Evolutionary conservation across 2,329 filamentous ascomycete genomes (phyloP).

Genomic region (Diaporthe sp.): DNA sequence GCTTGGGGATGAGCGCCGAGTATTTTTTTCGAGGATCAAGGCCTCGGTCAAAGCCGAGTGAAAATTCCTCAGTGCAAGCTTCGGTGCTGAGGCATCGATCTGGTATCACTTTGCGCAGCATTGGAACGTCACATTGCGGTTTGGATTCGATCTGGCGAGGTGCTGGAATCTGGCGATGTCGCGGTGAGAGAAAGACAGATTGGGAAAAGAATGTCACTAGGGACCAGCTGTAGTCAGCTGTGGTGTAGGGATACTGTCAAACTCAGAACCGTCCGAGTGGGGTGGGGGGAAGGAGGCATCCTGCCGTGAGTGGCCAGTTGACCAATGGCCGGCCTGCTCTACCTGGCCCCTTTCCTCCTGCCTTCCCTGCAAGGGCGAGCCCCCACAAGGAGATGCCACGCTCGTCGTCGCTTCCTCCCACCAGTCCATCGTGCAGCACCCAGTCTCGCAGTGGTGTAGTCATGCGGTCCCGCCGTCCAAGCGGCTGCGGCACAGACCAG

Average conservation of each 20-base stretch:
- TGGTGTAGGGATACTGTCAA: constrained; percentile 11
- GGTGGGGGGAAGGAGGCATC: constrained; percentile 1
- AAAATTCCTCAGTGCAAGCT: background rate
- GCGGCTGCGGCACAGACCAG: constrained; percentile 22
- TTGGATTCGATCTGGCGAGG: background rate
- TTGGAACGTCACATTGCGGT: constrained; percentile 23
- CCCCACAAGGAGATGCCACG: constrained; percentile 13
- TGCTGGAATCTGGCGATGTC: background rate
- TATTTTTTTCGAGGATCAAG: background rate
- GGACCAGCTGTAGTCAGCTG: constrained; percentile 1
- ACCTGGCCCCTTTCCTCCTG: constrained; percentile 1
- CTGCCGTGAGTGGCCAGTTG: background rate
- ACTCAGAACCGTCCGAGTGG: constrained; percentile 13
- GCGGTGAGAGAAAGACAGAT: constrained; percentile 13
- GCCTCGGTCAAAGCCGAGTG: constrained; percentile 6
- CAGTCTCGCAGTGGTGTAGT: background rate
- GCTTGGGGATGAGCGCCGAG: background rate
- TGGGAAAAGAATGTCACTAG: background rate
- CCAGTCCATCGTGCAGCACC: background rate
- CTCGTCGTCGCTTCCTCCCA: background rate
- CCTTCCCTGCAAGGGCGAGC: background rate
- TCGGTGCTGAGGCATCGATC: background rate
- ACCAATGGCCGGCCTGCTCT: background rate
- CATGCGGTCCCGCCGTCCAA: background rate
- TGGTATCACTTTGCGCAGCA: background rate